phyloP scores from a whole-genome alignment of 2,329 filamentous ascomycete species.

The Cadophora luteo-olivacea region DNA sequence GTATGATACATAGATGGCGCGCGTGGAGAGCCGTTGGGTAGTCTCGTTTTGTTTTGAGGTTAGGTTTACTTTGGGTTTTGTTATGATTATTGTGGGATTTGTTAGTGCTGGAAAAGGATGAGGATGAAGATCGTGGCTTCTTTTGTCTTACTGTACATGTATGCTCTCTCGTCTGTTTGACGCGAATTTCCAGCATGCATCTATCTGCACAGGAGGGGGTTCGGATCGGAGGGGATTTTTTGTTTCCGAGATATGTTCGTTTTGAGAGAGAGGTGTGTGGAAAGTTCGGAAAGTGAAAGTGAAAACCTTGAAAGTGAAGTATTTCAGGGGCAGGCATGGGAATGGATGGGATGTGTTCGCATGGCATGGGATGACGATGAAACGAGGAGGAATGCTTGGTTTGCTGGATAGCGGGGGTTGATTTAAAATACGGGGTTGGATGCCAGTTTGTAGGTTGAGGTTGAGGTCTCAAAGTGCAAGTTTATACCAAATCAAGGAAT shows the following conservation, averaged over 20 bases:
- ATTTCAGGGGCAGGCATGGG: not conserved
- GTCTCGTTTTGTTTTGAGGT: not conserved
- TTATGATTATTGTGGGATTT: too few species aligned
- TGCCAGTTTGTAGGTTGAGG: not conserved
- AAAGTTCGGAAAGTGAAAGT: not conserved
- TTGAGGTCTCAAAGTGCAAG: not conserved
- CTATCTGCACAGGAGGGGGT: too few species aligned
- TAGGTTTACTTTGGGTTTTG: too few species aligned
- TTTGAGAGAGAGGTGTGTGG: not conserved
- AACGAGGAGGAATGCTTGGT: conserved; percentile 1
- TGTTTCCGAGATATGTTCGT: conserved; percentile 2
- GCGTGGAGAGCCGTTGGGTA: not conserved
- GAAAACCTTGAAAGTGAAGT: not conserved
- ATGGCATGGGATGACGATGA: conserved; percentile 2
- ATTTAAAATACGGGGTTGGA: not conserved
- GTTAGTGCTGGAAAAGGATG: too few species aligned
- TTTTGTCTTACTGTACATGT: not conserved
- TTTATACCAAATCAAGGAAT: not conserved
- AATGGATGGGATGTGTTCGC: not conserved
- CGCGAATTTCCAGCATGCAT: too few species aligned
- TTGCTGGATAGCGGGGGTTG: not conserved
- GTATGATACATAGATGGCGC: too few species aligned
- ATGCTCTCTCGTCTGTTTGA: too few species aligned
- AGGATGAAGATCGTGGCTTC: not conserved
- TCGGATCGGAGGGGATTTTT: not conserved